Percentiles rank a stretch among this genome's conserved stretches.
Conservation (phyloP, 2,329 filamentous ascomycete species). For the Aspergillus sp. region DNA sequence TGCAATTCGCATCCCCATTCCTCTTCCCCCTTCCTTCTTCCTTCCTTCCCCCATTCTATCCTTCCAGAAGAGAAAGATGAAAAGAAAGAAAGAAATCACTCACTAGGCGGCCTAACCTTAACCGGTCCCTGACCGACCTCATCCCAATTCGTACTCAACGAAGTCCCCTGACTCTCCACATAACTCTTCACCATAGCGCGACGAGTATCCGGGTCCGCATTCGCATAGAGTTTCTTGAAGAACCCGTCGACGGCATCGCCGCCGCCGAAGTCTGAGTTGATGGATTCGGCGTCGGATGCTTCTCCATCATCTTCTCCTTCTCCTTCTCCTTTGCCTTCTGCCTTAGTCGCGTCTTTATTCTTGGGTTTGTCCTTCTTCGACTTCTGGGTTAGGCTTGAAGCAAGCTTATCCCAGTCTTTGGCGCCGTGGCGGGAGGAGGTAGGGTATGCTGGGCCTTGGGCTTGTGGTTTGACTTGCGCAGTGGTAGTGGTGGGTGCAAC, state of each 20-base stretch:
- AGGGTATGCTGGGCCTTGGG: conserved; percentile 67
- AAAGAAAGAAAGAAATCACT: conserved; percentile 10
- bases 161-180: conserved; percentile 88
- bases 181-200: conserved; percentile 99
- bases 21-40: background rate
- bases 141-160: conserved; percentile 87
- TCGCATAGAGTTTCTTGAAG: conserved; percentile 86
- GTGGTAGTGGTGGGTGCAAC: conserved; percentile 17
- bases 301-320: conserved; percentile 44
- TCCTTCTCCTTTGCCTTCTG: conserved; percentile 21
- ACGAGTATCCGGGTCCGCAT: conserved; percentile 74
- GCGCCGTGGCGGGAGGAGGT: conserved; percentile 80
- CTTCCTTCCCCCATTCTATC: too few species aligned
- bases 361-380: conserved; percentile 31
- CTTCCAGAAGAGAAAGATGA: too few species aligned
- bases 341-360: background rate
- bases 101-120: conserved; percentile 46
- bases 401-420: conserved; percentile 90
- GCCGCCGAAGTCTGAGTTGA: conserved; percentile 47
- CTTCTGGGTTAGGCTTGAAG: conserved; percentile 51
- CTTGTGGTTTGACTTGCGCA: background rate
- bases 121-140: conserved; percentile 75
- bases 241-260: conserved; percentile 73
- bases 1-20: background rate
- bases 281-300: conserved; percentile 53